These are phyloP conservation scores for Cryptosporidium parvum DNA, from an alignment of 169 alveolate species.

Conservation along the genomic window DNA sequence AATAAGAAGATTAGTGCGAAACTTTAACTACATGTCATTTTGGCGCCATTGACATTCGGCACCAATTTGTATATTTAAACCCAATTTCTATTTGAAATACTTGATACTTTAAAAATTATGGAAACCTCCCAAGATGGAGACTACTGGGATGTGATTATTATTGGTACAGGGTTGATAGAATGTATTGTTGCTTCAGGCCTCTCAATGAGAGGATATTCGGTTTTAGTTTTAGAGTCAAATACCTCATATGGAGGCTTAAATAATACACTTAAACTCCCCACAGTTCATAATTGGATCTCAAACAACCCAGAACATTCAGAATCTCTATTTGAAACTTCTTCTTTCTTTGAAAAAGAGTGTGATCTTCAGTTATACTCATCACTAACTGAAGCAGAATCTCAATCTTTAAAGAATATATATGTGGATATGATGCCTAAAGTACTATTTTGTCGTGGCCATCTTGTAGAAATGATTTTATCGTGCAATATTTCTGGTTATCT, in stretches of 20 bases:
- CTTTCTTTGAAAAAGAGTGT: slow-evolving; percentile 20
- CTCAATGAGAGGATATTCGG: slow-evolving; percentile 55
- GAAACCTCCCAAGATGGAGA: background rate
- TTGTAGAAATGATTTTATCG: slow-evolving; percentile 37
- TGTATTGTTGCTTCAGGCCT: slow-evolving; percentile 68
- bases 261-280: slow-evolving; percentile 36
- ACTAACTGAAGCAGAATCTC: background rate
- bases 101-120: background rate
- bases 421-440: slow-evolving; percentile 63
- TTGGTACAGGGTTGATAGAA: slow-evolving; percentile 60
- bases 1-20: background rate
- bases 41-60: background rate
- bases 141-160: slow-evolving; percentile 55
- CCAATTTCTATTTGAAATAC: background rate
- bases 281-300: slow-evolving; percentile 29
- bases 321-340: slow-evolving; percentile 11
- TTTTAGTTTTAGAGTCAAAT: slow-evolving; percentile 30
- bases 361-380: slow-evolving; percentile 6
- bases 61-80: background rate
- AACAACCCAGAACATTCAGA: background rate
- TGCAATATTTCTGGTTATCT: slow-evolving; percentile 49
- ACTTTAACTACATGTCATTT: background rate
- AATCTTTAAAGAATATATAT: background rate
- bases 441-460: slow-evolving; percentile 33
- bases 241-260: slow-evolving; percentile 46